phyloP scores from a whole-genome alignment of 177 flowering plant genomes.

The Vitis hybrid region DNA sequence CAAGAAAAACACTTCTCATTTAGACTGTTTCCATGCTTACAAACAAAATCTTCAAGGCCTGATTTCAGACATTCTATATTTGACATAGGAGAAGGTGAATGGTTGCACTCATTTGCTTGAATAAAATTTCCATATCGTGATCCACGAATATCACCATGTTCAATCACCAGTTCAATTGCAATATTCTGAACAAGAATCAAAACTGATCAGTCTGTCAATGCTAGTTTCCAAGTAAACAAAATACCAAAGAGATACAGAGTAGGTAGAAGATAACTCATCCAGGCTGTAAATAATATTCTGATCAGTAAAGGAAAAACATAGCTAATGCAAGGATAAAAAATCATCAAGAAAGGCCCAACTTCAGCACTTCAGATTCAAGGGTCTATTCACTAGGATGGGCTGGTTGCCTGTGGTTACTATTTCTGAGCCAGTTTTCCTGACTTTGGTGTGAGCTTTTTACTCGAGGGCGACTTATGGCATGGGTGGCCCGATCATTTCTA shows the following conservation, averaged over 20 bases:
- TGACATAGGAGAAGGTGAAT: conserved; percentile 29
- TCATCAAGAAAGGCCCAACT: neutral
- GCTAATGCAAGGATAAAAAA: neutral
- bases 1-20: conserved; percentile 47
- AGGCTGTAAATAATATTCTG: neutral
- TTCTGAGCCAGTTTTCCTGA: too few species aligned
- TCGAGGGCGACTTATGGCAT: too few species aligned
- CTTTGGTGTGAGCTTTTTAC: too few species aligned
- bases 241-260: neutral
- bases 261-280: too few species aligned
- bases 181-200: conserved; percentile 45
- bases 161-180: conserved; percentile 52
- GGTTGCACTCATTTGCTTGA: conserved; percentile 35
- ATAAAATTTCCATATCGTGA: conserved; percentile 34
- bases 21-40: conserved; percentile 51
- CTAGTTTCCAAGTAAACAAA: neutral
- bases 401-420: too few species aligned
- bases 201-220: conserved; percentile 15
- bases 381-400: too few species aligned
- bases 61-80: conserved; percentile 50
- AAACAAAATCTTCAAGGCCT: conserved; percentile 67
- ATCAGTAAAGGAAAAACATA: neutral
- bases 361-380: too few species aligned
- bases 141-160: conserved; percentile 25
- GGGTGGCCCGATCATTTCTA: too few species aligned